Conservation (phyloP, 202 grass and related monocot genomes). For the Carex arenaria region DNA sequence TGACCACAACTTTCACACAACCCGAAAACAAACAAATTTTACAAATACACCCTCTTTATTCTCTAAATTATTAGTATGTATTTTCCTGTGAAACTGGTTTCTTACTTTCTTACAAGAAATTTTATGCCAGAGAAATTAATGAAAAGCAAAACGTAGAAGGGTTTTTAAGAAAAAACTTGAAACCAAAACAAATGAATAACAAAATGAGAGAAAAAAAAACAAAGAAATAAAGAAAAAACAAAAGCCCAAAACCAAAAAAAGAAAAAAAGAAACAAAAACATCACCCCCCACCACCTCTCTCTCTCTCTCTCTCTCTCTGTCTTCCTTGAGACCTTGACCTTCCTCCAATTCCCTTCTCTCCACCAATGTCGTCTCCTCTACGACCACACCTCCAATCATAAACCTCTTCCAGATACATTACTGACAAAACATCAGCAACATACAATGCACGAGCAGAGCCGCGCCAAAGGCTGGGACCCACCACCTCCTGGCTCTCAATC, state of each 20-base stretch:
- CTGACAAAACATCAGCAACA: conserved; percentile 24
- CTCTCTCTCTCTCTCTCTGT: conserved; percentile 18
- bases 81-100: not conserved
- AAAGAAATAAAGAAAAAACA: conserved; percentile 3
- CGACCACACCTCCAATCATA: conserved; percentile 25
- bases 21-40: not conserved
- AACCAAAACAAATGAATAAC: conserved; percentile 23
- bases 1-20: conserved; percentile 20
- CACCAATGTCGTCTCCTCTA: conserved; percentile 32
- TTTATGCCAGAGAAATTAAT: not conserved
- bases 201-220: not conserved
- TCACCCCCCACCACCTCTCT: conserved; percentile 9
- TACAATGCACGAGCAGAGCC: conserved; percentile 75
- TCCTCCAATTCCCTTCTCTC: conserved; percentile 22
- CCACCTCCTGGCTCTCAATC: conserved; percentile 39
- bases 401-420: conserved; percentile 12
- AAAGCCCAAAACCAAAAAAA: conserved; percentile 24
- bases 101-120: not conserved
- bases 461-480: conserved; percentile 64
- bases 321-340: not conserved
- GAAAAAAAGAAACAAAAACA: not conserved
- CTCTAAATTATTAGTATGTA: not conserved
- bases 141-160: not conserved
- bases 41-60: not conserved
- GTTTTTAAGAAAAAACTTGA: not conserved